Conservation (phyloP, 176 grass and related monocot species). For the Guadua angustifolia region DNA sequence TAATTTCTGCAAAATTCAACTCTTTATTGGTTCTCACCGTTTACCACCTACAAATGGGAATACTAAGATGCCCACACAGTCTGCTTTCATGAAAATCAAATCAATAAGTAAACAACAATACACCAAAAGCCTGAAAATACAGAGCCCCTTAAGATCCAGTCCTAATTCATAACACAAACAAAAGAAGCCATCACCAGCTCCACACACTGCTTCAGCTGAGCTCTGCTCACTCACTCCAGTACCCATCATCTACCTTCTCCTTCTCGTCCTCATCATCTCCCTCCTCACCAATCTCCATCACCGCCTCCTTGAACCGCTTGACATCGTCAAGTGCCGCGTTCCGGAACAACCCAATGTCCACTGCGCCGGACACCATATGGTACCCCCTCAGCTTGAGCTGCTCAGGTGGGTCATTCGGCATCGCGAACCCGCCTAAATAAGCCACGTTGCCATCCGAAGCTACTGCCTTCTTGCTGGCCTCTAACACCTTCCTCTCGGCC, state of each 20-base stretch:
- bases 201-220: conserved; percentile 1
- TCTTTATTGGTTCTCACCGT: conserved; percentile 40
- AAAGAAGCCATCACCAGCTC: conserved; percentile 17
- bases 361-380: conserved; percentile 85
- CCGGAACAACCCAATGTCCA: conserved; percentile 73
- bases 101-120: conserved; percentile 36
- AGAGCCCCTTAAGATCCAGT: not conserved
- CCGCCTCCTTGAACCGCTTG: conserved; percentile 60
- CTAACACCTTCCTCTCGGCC: conserved; percentile 71
- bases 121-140: not conserved
- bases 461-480: conserved; percentile 41
- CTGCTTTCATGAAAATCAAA: conserved; percentile 30
- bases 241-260: conserved; percentile 56
- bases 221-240: conserved; percentile 84
- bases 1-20: conserved; percentile 26
- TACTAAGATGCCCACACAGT: conserved; percentile 35
- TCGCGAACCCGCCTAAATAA: not conserved
- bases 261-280: conserved; percentile 24
- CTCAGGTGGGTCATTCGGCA: conserved; percentile 77
- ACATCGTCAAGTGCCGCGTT: conserved; percentile 70
- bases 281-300: conserved; percentile 71
- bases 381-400: conserved; percentile 89
- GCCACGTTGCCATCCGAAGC: no score
- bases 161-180: conserved; percentile 40
- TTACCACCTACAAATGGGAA: conserved; percentile 39